Evolutionary conservation across 805 yeast genomes (phyloP), one percentile per base, ranked within the genome.

Genomic region (Lachancea lanzarotensis): DNA sequence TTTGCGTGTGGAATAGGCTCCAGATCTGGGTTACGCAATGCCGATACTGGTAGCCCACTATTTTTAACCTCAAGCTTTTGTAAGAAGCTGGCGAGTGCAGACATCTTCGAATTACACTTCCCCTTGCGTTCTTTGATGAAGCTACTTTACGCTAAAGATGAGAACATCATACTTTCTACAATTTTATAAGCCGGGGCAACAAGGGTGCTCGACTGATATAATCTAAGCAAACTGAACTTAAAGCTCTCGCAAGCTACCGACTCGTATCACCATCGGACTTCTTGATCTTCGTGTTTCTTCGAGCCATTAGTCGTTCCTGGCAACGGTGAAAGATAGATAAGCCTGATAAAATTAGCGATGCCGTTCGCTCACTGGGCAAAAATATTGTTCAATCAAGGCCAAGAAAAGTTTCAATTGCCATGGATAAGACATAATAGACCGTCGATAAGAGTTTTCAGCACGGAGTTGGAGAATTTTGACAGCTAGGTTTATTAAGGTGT

Each of bases 1-100:
- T 68, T 60, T 8, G 56, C 53, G n/a, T 47, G 55, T n/a, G 68
- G 66, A 10, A 69, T 63, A 8, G 73, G 72, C 25, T 66, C 67
- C 38, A 68, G 47, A 49, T 70, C 74, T 37, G 59, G 55, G 46
- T 68, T 69, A 13, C 69, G 59, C 39, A 63, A 47, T 13, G 50
- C 42, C 20, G 65, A 65, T 9, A 61, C 51, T 6, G 54, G 55
- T n/a, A 53, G 52, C 11, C 48, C 57, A 36, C 58, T 63, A 25
- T 52, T 50, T 22, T 66, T 58, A 11, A 56, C 58, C 41, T 59
- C 55, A 35, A 62, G 45, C 36, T 42, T 49, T 19, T 38, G 29
- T 40, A 52, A 42, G 40, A 46, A 30, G 11, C 31, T 36, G 26
- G 16, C 27, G 10, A 35, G 12, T 9, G 26, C 26, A 17, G 38